phyloP scores from a whole-genome alignment of 129 eudicot species.

The Ambrosia artemisiifolia region DNA sequence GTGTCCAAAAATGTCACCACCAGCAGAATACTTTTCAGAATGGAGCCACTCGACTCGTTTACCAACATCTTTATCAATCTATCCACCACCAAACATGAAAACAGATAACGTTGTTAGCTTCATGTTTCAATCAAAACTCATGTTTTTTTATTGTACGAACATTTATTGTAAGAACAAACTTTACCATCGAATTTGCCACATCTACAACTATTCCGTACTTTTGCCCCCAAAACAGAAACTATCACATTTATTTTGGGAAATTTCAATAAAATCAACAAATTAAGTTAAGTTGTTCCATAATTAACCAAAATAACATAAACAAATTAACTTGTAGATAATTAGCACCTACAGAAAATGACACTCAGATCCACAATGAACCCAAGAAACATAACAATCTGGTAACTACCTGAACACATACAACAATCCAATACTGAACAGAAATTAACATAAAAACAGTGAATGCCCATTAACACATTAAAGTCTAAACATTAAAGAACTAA shows the following conservation, averaged over 20 bases:
- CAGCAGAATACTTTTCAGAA: conserved; percentile 31
- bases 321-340: background rate
- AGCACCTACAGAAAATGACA: background rate
- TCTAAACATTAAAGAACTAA: conserved; percentile 13
- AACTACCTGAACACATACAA: background rate
- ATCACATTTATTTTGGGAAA: background rate
- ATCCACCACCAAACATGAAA: conserved; percentile 20
- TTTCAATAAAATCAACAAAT: background rate
- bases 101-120: background rate
- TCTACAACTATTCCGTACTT: background rate
- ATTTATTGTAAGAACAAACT: too few species aligned
- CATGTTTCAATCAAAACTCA: background rate
- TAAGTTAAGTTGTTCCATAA: too few species aligned
- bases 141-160: too few species aligned
- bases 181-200: background rate
- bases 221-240: background rate
- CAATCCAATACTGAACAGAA: too few species aligned
- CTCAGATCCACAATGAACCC: conserved; percentile 31
- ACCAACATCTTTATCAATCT: conserved; percentile 23
- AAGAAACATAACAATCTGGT: conserved; percentile 4
- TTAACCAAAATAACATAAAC: too few species aligned
- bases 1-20: conserved; percentile 32
- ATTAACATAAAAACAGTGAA: too few species aligned
- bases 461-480: too few species aligned
- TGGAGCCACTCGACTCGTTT: conserved; percentile 26